A percentile compares a stretch with the other conserved stretches of the same genome.
Conservation (phyloP, 805 yeast genomes). For the Candida suzukii region DNA sequence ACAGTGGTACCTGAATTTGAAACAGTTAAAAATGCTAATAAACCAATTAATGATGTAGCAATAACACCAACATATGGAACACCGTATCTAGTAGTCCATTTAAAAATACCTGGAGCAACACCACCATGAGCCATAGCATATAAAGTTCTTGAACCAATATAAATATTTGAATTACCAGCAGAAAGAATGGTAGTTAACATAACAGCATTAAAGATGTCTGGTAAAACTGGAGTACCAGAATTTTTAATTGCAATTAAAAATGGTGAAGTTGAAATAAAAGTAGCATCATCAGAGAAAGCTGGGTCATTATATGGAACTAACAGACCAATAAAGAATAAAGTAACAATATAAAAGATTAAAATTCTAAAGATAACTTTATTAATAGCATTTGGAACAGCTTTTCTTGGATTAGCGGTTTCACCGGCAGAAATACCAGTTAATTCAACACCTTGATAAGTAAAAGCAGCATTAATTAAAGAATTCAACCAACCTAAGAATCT, state of each 20-base stretch:
- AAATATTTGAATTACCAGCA: constrained; percentile 74
- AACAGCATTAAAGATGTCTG: constrained; percentile 67
- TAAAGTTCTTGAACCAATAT: constrained; percentile 63
- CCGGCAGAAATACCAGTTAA: constrained; percentile 71
- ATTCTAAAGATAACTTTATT: constrained; percentile 64
- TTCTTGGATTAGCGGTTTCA: constrained; percentile 64
- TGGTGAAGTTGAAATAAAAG: constrained; percentile 47
- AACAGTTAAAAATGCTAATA: constrained; percentile 53
- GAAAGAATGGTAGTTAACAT: constrained; percentile 60
- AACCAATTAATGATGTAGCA: constrained; percentile 54
- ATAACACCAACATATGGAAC: constrained; percentile 56
- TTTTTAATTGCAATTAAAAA: constrained; percentile 65
- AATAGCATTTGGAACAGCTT: constrained; percentile 65
- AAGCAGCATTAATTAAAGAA: constrained; percentile 67
- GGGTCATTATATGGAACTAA: constrained; percentile 65
- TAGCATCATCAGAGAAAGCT: constrained; percentile 27
- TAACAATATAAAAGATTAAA: constrained; percentile 54
- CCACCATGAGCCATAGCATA: constrained; percentile 57
- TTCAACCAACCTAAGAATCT: constrained; percentile 65
- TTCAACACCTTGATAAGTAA: constrained; percentile 77
- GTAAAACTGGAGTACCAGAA: constrained; percentile 59
- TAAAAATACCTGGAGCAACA: constrained; percentile 49
- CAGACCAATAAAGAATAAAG: constrained; percentile 63
- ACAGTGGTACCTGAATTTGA: constrained; percentile 48
- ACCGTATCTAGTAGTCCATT: constrained; percentile 44